These are phyloP conservation scores for Nigrograna mackinnonii DNA, from an alignment of 2,329 filamentous ascomycete genomes.

Conservation along the genomic window DNA sequence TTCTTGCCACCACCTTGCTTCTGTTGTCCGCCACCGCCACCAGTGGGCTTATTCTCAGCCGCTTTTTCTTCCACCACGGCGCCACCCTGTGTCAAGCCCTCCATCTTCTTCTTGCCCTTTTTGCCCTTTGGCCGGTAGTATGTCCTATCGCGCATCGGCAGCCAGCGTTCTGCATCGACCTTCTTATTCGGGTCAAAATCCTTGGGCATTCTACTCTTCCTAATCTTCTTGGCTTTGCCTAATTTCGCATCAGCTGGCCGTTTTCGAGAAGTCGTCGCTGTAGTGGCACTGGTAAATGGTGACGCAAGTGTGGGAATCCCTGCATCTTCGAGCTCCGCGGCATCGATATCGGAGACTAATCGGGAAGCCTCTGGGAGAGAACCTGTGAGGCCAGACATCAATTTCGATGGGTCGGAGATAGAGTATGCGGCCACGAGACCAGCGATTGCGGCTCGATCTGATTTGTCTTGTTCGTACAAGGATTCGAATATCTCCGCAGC, in stretches of 20 bases:
- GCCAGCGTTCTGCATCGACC: slow-evolving; percentile 88
- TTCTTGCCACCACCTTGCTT: slow-evolving; percentile 35
- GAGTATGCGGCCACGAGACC: slow-evolving; percentile 86
- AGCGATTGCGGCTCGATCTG: slow-evolving; percentile 72
- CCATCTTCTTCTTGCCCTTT: slow-evolving; percentile 80
- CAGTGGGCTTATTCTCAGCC: slow-evolving; percentile 34
- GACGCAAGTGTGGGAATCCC: slow-evolving; percentile 61
- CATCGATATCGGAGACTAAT: slow-evolving; percentile 65
- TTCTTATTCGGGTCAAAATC: slow-evolving; percentile 77
- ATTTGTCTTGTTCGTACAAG: slow-evolving; percentile 67
- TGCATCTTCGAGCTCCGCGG: slow-evolving; percentile 64
- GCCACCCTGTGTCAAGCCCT: slow-evolving; percentile 81
- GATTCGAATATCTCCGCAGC: slow-evolving; percentile 80
- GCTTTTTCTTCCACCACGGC: slow-evolving; percentile 69
- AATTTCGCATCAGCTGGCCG: slow-evolving; percentile 44
- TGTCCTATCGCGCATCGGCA: slow-evolving; percentile 86
- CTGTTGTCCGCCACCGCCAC: slow-evolving; percentile 34
- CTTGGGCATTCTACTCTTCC: slow-evolving; percentile 68
- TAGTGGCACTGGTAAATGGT: slow-evolving; percentile 35
- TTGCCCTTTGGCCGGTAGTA: slow-evolving; percentile 88
- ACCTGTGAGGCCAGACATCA: slow-evolving; percentile 56
- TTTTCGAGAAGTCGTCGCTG: slow-evolving; percentile 45
- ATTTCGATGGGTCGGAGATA: slow-evolving; percentile 60
- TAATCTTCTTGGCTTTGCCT: slow-evolving; percentile 61
- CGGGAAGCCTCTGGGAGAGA: slow-evolving; percentile 65